Evolutionary conservation across 768 basidiomycete genomes (phyloP).

Genomic region (Leccinum truebloodii): DNA sequence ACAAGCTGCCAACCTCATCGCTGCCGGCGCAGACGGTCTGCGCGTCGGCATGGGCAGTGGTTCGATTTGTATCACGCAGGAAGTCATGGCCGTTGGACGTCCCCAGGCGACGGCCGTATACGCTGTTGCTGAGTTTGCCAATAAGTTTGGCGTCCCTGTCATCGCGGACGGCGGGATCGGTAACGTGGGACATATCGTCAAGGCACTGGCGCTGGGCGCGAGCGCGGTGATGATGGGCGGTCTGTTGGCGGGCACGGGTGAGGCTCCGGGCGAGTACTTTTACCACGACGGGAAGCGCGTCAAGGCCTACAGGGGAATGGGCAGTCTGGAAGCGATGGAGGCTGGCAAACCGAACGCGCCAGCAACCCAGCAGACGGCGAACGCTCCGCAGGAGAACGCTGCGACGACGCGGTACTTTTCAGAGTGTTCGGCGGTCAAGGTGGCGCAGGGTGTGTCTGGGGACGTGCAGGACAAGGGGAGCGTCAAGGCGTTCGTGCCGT

Average conservation of each 20-base stretch:
- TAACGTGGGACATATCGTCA: conserved; percentile 97
- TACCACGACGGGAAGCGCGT: conserved; percentile 99
- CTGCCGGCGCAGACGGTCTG: conserved; percentile 93
- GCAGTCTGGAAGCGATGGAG: conserved; percentile 92
- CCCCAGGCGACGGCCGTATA: conserved; percentile 99
- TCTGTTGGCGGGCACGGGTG: conserved; percentile 91
- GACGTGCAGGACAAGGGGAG: conserved; percentile 98
- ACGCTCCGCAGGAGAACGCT: conserved; percentile 75
- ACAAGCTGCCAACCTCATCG: conserved; percentile 92
- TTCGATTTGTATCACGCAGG: conserved; percentile 99
- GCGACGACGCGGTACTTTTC: conserved; percentile 80
- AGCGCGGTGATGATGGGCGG: conserved; percentile 99
- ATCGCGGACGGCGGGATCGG: conserved; percentile 95
- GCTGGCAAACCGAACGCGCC: conserved; percentile 53
- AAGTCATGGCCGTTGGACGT: conserved; percentile 98
- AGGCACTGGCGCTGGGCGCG: conserved; percentile 92
- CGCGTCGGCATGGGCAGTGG: conserved; percentile 98
- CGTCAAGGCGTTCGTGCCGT: conserved; percentile 89
- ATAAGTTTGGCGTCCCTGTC: conserved; percentile 92
- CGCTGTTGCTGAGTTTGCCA: conserved; percentile 91
- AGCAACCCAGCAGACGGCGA: conserved; percentile 46
- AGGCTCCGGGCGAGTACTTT: conserved; percentile 98
- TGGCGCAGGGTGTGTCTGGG: conserved; percentile 94
- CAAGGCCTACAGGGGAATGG: conserved; percentile 99
- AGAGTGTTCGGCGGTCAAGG: conserved; percentile 79